Evolutionary conservation across 108 stramenopile genomes (phyloP), one percentile per base, ranked within the genome.

Genomic region (Stephanodiscus triporus): DNA sequence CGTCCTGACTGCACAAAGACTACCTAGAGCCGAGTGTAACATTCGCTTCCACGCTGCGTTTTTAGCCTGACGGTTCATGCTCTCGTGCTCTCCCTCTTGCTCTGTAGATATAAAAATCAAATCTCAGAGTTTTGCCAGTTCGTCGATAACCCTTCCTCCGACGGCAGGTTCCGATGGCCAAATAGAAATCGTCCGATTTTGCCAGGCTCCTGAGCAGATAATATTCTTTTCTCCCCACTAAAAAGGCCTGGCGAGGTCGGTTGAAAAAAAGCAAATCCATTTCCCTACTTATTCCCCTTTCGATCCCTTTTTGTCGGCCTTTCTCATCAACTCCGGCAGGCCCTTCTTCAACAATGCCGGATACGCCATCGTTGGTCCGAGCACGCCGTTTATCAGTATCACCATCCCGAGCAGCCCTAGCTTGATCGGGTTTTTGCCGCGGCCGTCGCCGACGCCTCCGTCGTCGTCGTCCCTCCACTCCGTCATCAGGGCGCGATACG

Each of bases 341-440:
- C 82, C 85, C 61, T 86, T 86, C 36, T 80, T 82, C 61, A 86
- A 29, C 32, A 86, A 68, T 38, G 75, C 75, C 17, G 85, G 85
- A 71, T 83, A 83, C 17, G 85, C 85, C 70, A 83, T 54, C 4
- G 82, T 83, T 9, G 85, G 85, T 32, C 82, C 85, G 14, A 86
- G 50, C 19, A 81, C 30, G 26, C 68, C 66, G 80, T 86, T 83
- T 23, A 86, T 61, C 32, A 76, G 47, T 32, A 86, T 26, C 19
- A 77, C 76, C 63, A 80, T 72, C 10, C 32, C 54, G 9, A 78
- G 13, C 54, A 86, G 58, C 7, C 45, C 65, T 26, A 83, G 58
- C 49, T 83, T 67, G 6, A 78, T 20, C 63, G 17, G 43, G 43
- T 24, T 63, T 51, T 42, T 49, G 6, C 9, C 24, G 2, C n/a